phyloP scores from a whole-genome alignment of 345 rosid species.

The Eucalyptus tenuipes region DNA sequence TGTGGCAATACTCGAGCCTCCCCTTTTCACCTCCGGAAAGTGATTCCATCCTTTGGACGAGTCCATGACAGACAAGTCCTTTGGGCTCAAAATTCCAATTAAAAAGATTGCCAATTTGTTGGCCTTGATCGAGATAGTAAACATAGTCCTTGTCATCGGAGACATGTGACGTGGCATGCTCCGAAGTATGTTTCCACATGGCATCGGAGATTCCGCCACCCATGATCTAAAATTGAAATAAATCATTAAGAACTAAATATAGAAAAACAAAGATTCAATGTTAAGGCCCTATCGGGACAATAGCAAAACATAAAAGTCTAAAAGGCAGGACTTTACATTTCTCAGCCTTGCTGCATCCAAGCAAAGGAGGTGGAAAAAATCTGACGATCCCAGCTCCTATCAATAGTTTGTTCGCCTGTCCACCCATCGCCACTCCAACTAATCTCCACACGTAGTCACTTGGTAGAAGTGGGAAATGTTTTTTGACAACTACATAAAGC shows the following conservation, averaged over 20 bases:
- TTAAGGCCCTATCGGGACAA: background rate
- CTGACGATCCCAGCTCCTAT: rapidly evolving
- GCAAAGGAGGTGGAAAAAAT: background rate
- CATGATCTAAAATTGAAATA: background rate
- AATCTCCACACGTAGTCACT: background rate
- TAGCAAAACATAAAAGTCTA: background rate
- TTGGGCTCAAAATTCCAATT: background rate
- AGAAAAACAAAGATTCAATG: background rate
- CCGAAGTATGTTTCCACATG: background rate
- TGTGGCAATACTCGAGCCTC: background rate
- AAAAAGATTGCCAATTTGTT: background rate
- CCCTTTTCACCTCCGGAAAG: background rate
- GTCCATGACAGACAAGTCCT: background rate
- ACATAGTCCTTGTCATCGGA: background rate
- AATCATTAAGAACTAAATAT: background rate
- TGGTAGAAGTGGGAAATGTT: background rate
- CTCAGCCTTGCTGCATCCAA: background rate
- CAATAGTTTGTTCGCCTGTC: background rate
- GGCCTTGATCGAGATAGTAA: background rate
- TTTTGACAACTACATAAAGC: background rate
- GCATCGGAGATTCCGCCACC: background rate
- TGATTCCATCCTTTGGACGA: background rate
- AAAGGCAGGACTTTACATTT: background rate
- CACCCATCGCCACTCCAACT: background rate
- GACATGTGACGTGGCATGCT: background rate